Conservation (phyloP, 257 asterid species). For the Solanum sitiens region DNA sequence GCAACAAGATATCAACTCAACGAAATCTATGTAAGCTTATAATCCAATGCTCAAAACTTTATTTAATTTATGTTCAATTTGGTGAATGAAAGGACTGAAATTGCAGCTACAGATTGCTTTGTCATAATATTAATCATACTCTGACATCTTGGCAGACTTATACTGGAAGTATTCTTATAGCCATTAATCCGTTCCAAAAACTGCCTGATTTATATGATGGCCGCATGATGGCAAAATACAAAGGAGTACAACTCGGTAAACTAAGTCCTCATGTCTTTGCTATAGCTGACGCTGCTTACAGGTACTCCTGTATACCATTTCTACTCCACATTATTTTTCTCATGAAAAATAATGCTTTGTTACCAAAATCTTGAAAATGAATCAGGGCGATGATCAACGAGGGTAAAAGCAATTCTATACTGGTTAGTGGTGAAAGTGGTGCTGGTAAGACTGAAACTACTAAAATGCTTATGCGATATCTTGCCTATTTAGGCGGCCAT, state of each 20-base stretch:
- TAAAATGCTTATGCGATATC: conserved; percentile 97
- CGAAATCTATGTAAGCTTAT: conserved; percentile 67
- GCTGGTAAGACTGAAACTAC: conserved; percentile 99
- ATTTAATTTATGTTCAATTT: not conserved
- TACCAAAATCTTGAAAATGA: conserved; percentile 26
- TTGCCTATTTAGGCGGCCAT: conserved; percentile 94
- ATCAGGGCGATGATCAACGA: conserved; percentile 78
- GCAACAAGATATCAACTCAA: conserved; percentile 83
- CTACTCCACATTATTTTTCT: conserved; percentile 2
- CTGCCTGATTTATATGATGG: conserved; percentile 83
- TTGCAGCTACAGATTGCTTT: conserved; percentile 6
- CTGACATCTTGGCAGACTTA: conserved; percentile 64
- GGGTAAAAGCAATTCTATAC: conserved; percentile 84
- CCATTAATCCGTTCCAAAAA: conserved; percentile 96
- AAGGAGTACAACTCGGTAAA: conserved; percentile 89
- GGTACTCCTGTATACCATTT: conserved; percentile 33
- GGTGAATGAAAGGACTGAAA: conserved; percentile 9
- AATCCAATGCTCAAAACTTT: not conserved
- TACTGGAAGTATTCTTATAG: conserved; percentile 96
- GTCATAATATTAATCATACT: conserved; percentile 15
- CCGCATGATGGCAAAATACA: conserved; percentile 93
- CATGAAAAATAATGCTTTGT: conserved; percentile 1
- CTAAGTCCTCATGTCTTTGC: conserved; percentile 96
- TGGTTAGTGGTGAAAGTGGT: conserved; percentile 99
- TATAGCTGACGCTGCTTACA: conserved; percentile 81